phyloP scores from a whole-genome alignment of 768 basidiomycete genomes.

The Boletus subcaerulescens region DNA sequence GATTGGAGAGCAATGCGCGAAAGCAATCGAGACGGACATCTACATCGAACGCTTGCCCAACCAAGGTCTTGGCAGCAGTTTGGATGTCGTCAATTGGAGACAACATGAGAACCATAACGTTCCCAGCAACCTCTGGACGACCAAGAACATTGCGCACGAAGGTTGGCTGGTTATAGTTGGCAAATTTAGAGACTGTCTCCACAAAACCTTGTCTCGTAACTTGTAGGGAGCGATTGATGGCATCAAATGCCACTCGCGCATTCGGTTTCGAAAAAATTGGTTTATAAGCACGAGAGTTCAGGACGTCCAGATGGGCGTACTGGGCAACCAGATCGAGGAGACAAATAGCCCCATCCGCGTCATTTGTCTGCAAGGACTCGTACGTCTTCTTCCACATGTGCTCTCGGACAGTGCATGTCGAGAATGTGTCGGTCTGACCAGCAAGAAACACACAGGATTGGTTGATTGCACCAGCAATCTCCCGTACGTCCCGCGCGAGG shows the following conservation, averaged over 20 bases:
- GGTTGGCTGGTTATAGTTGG: slow-evolving; percentile 56
- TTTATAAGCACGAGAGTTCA: slow-evolving; percentile 53
- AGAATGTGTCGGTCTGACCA: slow-evolving; percentile 28
- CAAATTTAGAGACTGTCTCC: slow-evolving; percentile 58
- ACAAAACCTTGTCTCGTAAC: slow-evolving; percentile 61
- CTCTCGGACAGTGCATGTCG: slow-evolving; percentile 43
- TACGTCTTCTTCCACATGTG: slow-evolving; percentile 72
- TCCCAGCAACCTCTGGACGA: slow-evolving; percentile 52
- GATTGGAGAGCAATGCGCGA: slow-evolving; percentile 67
- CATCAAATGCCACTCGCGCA: slow-evolving; percentile 40
- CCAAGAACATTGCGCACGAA: slow-evolving; percentile 54
- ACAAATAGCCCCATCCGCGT: slow-evolving; percentile 55
- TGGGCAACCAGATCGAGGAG: slow-evolving; percentile 58
- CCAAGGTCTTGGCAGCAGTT: slow-evolving; percentile 71
- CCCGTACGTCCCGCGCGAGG: slow-evolving; percentile 34
- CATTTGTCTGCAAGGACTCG: slow-evolving; percentile 52
- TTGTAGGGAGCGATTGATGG: slow-evolving; percentile 60
- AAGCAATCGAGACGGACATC: slow-evolving; percentile 88
- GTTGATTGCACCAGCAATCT: slow-evolving; percentile 30
- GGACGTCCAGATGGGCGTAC: slow-evolving; percentile 62
- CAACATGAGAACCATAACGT: slow-evolving; percentile 67
- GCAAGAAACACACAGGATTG: slow-evolving; percentile 35
- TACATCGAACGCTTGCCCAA: slow-evolving; percentile 85
- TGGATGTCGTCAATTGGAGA: slow-evolving; percentile 80
- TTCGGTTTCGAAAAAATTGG: slow-evolving; percentile 32